Conservation (phyloP, 2,329 filamentous ascomycete genomes). For the Metarhizium humberi region DNA sequence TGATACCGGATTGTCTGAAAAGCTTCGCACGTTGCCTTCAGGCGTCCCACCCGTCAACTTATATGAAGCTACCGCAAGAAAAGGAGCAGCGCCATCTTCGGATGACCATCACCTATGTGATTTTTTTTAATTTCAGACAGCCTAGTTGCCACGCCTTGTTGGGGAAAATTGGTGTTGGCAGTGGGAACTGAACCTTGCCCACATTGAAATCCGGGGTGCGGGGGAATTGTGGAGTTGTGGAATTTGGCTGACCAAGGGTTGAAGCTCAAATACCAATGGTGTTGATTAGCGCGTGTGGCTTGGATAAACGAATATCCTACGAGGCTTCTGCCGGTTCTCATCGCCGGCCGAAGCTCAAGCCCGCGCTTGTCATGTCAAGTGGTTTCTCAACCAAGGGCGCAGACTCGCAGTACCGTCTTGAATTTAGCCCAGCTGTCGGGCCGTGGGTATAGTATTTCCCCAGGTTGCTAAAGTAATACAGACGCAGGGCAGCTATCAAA, state of each 20-base stretch:
- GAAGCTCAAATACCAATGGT: not conserved
- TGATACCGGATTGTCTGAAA: not conserved
- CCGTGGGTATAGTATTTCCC: not conserved
- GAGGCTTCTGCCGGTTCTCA: no score
- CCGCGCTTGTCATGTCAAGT: not conserved
- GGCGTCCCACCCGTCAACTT: not conserved
- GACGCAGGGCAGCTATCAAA: constrained; percentile 9
- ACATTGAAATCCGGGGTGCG: constrained; percentile 1
- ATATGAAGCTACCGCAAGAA: not conserved
- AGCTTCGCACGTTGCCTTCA: no score
- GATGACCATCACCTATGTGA: not conserved
- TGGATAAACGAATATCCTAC: constrained; percentile 1
- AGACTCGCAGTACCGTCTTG: not conserved
- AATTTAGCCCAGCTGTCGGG: not conserved
- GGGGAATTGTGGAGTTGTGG: not conserved
- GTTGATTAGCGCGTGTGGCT: not conserved
- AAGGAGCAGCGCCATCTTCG: not conserved
- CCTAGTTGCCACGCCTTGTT: not conserved
- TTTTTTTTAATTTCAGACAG: not conserved
- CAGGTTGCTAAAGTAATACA: not conserved
- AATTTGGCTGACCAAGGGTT: no score
- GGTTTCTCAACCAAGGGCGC: no score
- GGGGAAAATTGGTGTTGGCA: not conserved
- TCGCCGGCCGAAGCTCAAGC: no score
- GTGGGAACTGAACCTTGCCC: not conserved